Conservation (phyloP, 2,329 filamentous ascomycete genomes). For the Scedosporium minutisporum region DNA sequence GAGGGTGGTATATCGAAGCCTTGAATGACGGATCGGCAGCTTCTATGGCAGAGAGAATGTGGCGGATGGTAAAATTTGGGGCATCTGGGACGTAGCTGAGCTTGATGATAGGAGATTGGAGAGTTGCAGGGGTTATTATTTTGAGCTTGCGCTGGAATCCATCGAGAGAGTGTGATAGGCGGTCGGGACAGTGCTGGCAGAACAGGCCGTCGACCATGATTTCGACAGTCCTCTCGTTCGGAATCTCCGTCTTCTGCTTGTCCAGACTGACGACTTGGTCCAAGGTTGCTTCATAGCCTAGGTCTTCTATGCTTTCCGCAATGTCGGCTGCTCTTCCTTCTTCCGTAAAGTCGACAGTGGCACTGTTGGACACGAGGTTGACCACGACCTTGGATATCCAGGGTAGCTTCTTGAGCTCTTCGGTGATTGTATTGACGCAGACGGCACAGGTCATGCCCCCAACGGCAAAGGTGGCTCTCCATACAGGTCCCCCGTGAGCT, state of each 20-base stretch:
- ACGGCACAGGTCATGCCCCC: constrained; percentile 67
- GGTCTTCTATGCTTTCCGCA: constrained; percentile 43
- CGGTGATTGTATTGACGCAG: constrained; percentile 54
- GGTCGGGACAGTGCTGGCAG: constrained; percentile 59
- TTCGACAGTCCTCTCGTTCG: constrained; percentile 46
- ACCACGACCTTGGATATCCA: constrained; percentile 51
- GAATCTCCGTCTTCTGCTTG: constrained; percentile 19
- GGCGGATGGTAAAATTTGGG: constrained; percentile 64
- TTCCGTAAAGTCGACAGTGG: constrained; percentile 44
- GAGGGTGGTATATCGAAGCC: constrained; percentile 66
- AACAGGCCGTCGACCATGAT: constrained; percentile 64
- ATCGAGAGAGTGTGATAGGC: constrained; percentile 43
- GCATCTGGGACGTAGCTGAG: constrained; percentile 60
- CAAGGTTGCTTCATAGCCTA: constrained; percentile 57
- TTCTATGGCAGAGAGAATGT: constrained; percentile 60
- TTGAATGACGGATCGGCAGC: constrained; percentile 55
- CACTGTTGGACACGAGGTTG: constrained; percentile 60
- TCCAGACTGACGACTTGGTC: constrained; percentile 33
- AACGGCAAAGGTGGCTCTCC: constrained; percentile 47
- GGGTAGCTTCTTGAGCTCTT: constrained; percentile 43
- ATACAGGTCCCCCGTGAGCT: constrained; percentile 17
- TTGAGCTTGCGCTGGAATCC: constrained; percentile 40
- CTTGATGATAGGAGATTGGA: constrained; percentile 56
- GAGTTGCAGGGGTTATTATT: constrained; percentile 45
- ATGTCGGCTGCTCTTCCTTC: constrained; percentile 21